Base-by-base conservation (phyloP, 2,329 filamentous ascomycete genomes). In the Arthroderma uncinatum region DNA sequence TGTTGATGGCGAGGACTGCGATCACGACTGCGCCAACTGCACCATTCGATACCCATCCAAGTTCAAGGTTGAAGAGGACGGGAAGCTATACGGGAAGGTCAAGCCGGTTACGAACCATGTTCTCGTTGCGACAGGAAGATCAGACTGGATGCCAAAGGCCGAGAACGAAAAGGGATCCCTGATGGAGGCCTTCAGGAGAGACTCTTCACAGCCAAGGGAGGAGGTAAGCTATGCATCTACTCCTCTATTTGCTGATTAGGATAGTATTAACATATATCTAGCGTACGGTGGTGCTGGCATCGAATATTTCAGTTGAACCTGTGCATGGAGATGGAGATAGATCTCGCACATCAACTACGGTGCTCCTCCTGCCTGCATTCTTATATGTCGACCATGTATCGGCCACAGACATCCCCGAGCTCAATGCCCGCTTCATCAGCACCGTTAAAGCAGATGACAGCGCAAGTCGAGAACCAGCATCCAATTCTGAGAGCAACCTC, bases 71-170 rank as follows among this genome's bases (percentile, higher is more conserved):
- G 87, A 97, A 58, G 80, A 85, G 69, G 74, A 78, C 5, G 89
- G 95, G 67, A 76, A 83, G 64, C 74, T 97, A 52, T 97, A 94
- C 68, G 92, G 92, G 0, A 79, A 86, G 58, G 81, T 96, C 61
- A 87, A 90, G 67, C 88, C 84, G 37, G 97, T 89, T 86, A 84
- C 82, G 66, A 92, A 89, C 23, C 93, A 98, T 73, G 70, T 95
- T 61, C 76, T 98, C 30, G 89, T 97, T 14, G 93, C 89, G 25
- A 98, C 93, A 12, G 89, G 90, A 59, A 95, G 96, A 80, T 80
- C 85, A 23, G 93, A 98, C 73, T 98, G 93, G 93, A 86, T 91
- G 66, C 76, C 88, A 58, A 86, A 94, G 74, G 88, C 95, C 42
- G 83, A 82, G 57, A 87, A 96, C 67, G 92, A 96, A 76, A 84